Evolutionary conservation across 441 rosid genomes (phyloP).

Genomic region (Croton setiger): DNA sequence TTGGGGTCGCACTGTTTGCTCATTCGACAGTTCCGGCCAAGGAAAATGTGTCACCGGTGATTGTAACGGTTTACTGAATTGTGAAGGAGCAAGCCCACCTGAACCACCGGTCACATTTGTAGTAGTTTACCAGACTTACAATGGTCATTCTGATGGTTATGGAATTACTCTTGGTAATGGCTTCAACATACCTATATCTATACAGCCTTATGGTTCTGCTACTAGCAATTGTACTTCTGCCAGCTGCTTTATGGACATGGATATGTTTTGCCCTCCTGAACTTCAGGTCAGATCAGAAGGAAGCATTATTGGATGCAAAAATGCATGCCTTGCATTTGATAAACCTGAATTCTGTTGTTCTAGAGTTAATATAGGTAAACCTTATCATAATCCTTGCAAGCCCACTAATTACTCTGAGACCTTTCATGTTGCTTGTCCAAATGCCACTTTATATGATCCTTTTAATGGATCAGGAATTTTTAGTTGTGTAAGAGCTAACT

Average conservation of each 20-base stretch:
- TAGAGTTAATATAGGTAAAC: too few relatives aligned
- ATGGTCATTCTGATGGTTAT: neutral
- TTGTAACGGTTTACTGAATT: neutral
- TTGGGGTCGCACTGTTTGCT: conserved; percentile 6
- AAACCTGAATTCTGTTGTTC: conserved; percentile 1
- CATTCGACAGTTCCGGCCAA: neutral
- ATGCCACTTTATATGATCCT: neutral
- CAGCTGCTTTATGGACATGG: neutral
- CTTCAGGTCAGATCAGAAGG: neutral
- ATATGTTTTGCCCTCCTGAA: neutral
- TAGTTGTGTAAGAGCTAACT: neutral
- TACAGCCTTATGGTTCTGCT: neutral
- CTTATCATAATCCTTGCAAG: neutral
- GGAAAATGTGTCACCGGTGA: conserved; percentile 1
- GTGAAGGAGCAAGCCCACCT: neutral
- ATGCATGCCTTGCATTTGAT: neutral
- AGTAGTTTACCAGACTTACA: neutral
- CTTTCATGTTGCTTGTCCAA: neutral
- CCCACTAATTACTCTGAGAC: neutral
- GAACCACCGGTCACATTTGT: neutral
- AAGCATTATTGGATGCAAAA: neutral
- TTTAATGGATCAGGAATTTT: neutral
- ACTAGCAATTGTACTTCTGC: neutral
- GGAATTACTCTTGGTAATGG: neutral
- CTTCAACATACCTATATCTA: conserved; percentile 1